Base-by-base conservation (phyloP, 345 rosid species). In the Citrus australasica region DNA sequence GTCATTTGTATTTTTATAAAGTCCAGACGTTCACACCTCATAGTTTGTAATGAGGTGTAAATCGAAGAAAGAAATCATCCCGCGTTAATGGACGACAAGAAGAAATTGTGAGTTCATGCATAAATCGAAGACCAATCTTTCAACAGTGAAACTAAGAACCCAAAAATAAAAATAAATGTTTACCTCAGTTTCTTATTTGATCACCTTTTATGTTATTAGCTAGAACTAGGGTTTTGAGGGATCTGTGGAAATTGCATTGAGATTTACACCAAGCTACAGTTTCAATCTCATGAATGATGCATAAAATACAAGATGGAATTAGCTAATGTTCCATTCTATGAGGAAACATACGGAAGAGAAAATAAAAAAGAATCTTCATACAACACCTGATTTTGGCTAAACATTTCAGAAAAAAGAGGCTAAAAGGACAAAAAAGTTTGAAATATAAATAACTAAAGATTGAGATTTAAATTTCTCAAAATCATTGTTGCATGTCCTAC, bases 161-260 rank as follows among this genome's bases (percentile, higher is more conserved):
- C 56, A 14, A 46, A 46, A 46, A 46, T 46, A 46, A 11, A 46
- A 46, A 46, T 13, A 46, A 46, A 46, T 46, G 51, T 46, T 3
- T 3, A 1, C 17, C 33, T 32, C 17, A 46, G 14, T 46, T 46
- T 46, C 51, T 11, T 46, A 46, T 46, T 13, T 11, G 51, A 46
- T 46, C 17, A 11, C 51, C 51, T 46, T 46, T 46, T 40, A 25
- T 46, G n/a, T 17, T 17, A 7, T 10, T 6, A 30, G 32, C 35
- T 67, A 38, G 30, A 67, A 51, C 38, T 70, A 70, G 74, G 61
- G 61, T 70, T 69, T 48, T 46, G 51, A 46, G 51, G 51, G 38
- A 69, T 24, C 73, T 25, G 60, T 30, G 40, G 32, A 30, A 71
- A 32, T 65, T 19, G 21, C 1, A 17, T 32, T 4, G 2, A 30